Conservation (phyloP, 306 rosid species). For the Medicago lupulina region DNA sequence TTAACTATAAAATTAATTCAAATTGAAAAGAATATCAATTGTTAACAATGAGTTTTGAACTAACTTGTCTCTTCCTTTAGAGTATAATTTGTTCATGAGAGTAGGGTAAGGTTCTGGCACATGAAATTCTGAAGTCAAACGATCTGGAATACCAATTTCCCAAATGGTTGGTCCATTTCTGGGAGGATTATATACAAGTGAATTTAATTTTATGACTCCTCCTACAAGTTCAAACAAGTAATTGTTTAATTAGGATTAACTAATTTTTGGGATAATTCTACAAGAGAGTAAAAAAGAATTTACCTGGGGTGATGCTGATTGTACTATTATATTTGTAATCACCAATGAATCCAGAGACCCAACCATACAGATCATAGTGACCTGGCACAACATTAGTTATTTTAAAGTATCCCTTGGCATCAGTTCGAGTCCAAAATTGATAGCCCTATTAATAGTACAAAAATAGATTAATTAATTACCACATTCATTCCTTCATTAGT, state of each 20-base stretch:
- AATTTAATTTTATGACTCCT: conserved; percentile 38
- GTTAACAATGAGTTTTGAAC: background rate
- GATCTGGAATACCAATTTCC: conserved; percentile 94
- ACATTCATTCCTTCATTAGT: no score
- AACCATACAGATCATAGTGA: conserved; percentile 73
- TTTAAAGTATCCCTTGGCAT: conserved; percentile 57
- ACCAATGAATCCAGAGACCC: conserved; percentile 84
- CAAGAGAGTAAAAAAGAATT: background rate
- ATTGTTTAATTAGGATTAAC: conserved; percentile 2
- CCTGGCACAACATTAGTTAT: conserved; percentile 74
- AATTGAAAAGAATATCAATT: background rate
- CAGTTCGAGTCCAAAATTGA: conserved; percentile 80
- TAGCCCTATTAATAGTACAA: conserved; percentile 62
- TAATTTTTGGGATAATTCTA: background rate
- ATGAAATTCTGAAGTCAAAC: conserved; percentile 72
- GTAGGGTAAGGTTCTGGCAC: conserved; percentile 76
- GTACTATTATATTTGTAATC: conserved; percentile 62
- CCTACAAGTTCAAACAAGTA: conserved; percentile 48
- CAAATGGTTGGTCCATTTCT: conserved; percentile 85
- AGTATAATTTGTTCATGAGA: conserved; percentile 65
- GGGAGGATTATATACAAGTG: conserved; percentile 59
- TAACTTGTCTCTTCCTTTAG: conserved; percentile 52
- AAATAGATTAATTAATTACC: background rate
- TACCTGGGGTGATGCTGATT: conserved; percentile 61
- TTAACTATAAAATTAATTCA: no score